Base-by-base conservation (phyloP, 495 filamentous ascomycete species). In the Aspergillus hancockii region DNA sequence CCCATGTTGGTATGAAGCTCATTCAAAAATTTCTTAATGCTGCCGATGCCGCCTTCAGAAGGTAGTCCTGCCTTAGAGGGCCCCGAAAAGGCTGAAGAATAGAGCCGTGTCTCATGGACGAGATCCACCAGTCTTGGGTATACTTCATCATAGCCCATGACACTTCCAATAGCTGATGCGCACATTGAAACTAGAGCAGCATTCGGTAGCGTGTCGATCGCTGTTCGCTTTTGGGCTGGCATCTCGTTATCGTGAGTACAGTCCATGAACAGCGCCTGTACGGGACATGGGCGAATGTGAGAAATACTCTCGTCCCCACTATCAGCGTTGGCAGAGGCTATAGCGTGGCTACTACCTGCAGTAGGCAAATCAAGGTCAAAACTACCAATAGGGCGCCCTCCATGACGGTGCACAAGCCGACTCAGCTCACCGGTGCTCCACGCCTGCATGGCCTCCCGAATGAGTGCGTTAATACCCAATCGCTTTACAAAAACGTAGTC, bases 181-280 rank as follows among this genome's bases (percentile, higher is more conserved):
- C 95, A 99, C 92, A 99, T 97, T 54, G 85, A 86, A 21, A 98
- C 93, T 12, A 99, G 80, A 18, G 95, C 95, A 40, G 93, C 91
- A 66, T 94, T 98, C n/a, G 95, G 91, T 16, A 99, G 79, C 0
- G 95, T 98, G 68, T 99, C 95, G 53, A 91, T 83, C 22, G 91
- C 93, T 70, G 97, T 93, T 22, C 95, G 85, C 74, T 98, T 97
- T 73, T 99, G 94, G 1, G 93, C 90, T 8, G 95, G 95, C 8
- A 90, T 85, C 72, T 98, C 94, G 67, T 99, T 99, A 74, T 99
- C 95, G 71, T 99, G 95, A 1, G 95, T 99, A 70, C 95, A 99
- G 67, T 99, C 95, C 91, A 97, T 97, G 73, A 99, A 98, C 1
- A 99, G 78, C 3, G 94, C 95, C 51, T 96, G 92, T 0, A 97